Base-by-base conservation (phyloP, 2,329 filamentous ascomycete genomes). In the Zymoseptoria passerinii region DNA sequence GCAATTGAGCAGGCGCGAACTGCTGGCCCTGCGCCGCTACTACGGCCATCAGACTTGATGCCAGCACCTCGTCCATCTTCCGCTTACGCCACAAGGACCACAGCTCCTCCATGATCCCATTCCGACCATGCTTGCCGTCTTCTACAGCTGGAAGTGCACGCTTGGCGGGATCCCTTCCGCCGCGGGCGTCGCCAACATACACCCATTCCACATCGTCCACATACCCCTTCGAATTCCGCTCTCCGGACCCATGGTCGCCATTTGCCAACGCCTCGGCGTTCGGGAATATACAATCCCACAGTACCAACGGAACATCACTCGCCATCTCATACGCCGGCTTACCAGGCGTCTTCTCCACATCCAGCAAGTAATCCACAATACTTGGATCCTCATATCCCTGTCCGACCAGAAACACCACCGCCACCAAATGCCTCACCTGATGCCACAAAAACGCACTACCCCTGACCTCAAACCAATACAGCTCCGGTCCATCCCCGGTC, bases 361-460 rank as follows among this genome's bases (percentile, higher is more conserved):
- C 88, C 27, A 99, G 81, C 49, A 99, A 78, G 23, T 86, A 80
- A 54, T 83, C 80, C 50, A 97, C 79, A 13, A 97, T 75, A 0
- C 81, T 81, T 0, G 92, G 88, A 28, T 79, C 71, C 72, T 99
- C 94, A 16, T 95, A 82, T 0, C 90, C 85, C 75, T 99, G 94
- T 28, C 90, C 94, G 8, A 97, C 85, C 9, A 94, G 79, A 77
- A 99, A 97, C n/a, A 99, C 78, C 6, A 97, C 79, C 16, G 87
- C 84, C n/a, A 95, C 86, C 83, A 99, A 92, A 76, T 92, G 90
- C 23, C 94, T 86, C 65, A 99, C 95, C 76, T 99, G 94, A 75
- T 99, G 94, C 94, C 94, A 99, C 52, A 99, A 77, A 74, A 99
- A 99, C 1, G 92, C 94, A 7, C 88, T 91, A 19, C 94, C 94